These are phyloP conservation scores for Rhododendron ferrugineum DNA, from an alignment of 148 eudicot genomes.

Conservation along the genomic window DNA sequence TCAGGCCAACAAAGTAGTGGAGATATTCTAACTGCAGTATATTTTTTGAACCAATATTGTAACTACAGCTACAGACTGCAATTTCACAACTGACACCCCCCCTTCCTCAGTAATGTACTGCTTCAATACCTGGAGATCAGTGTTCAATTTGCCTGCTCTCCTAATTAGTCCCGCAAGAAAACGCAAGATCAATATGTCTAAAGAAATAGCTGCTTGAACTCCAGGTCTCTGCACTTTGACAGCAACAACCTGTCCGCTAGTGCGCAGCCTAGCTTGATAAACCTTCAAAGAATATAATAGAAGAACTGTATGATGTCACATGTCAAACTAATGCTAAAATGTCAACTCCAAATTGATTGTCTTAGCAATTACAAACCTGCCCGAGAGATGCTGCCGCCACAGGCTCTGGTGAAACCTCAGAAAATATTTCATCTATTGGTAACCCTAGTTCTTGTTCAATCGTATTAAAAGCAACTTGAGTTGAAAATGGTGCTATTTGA, in stretches of 20 bases:
- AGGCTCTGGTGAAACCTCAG: slow-evolving; percentile 81
- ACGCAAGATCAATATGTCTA: slow-evolving; percentile 85
- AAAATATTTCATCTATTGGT: slow-evolving; percentile 65
- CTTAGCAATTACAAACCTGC: slow-evolving; percentile 47
- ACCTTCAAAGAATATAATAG: slow-evolving; percentile 38
- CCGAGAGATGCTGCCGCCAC: slow-evolving; percentile 99
- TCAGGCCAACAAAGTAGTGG: background rate
- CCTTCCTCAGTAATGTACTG: background rate
- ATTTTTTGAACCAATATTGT: background rate
- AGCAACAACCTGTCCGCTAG: slow-evolving; percentile 70
- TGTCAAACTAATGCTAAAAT: slow-evolving; percentile 1
- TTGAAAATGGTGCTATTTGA: slow-evolving; percentile 78
- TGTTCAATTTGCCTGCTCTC: slow-evolving; percentile 77
- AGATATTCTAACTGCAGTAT: background rate
- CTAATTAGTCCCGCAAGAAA: slow-evolving; percentile 66
- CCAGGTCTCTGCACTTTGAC: slow-evolving; percentile 98
- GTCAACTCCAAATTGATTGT: background rate
- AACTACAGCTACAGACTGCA: background rate
- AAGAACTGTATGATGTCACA: background rate
- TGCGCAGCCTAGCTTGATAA: slow-evolving; percentile 72
- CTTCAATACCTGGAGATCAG: slow-evolving; percentile 80
- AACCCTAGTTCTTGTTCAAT: slow-evolving; percentile 82
- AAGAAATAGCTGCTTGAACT: slow-evolving; percentile 85
- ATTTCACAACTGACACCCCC: background rate
- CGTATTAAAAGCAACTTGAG: slow-evolving; percentile 68